phyloP scores from a whole-genome alignment of 768 basidiomycete genomes.

The Dioszegia crocea region DNA sequence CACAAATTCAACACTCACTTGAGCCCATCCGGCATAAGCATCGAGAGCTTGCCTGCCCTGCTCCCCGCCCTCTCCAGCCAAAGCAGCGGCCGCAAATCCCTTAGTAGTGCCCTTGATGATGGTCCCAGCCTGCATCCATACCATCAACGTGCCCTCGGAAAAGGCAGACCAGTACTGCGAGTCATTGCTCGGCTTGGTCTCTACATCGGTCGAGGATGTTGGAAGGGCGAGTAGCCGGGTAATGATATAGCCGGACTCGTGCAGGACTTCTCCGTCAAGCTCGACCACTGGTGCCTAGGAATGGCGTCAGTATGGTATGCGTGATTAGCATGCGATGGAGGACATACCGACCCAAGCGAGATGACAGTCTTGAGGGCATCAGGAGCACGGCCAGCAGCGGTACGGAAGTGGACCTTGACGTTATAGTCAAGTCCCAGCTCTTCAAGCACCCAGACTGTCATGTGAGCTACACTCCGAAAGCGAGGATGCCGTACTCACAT shows the following conservation, averaged over 20 bases:
- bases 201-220: conserved; percentile 5
- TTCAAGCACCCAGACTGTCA: conserved; percentile 44
- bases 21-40: conserved; percentile 7
- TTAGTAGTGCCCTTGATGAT: background rate
- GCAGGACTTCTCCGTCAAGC: conserved; percentile 23
- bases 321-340: background rate
- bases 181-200: conserved; percentile 17
- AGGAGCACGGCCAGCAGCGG: conserved; percentile 25
- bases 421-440: conserved; percentile 41
- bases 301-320: background rate
- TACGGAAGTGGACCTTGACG: conserved; percentile 40
- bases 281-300: conserved; percentile 26
- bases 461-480: background rate
- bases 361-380: conserved; percentile 32
- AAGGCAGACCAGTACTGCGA: conserved; percentile 38
- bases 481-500: conserved; percentile 25
- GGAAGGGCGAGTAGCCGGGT: conserved; percentile 22
- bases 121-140: conserved; percentile 30
- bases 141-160: conserved; percentile 41
- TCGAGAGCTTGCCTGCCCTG: conserved; percentile 7
- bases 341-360: conserved; percentile 36
- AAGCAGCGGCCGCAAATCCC: background rate
- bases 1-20: conserved; percentile 8
- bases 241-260: conserved; percentile 39
- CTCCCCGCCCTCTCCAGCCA: background rate